These are phyloP conservation scores for Nemania serpens DNA, from an alignment of 2,329 filamentous ascomycete species.

Conservation along the genomic window DNA sequence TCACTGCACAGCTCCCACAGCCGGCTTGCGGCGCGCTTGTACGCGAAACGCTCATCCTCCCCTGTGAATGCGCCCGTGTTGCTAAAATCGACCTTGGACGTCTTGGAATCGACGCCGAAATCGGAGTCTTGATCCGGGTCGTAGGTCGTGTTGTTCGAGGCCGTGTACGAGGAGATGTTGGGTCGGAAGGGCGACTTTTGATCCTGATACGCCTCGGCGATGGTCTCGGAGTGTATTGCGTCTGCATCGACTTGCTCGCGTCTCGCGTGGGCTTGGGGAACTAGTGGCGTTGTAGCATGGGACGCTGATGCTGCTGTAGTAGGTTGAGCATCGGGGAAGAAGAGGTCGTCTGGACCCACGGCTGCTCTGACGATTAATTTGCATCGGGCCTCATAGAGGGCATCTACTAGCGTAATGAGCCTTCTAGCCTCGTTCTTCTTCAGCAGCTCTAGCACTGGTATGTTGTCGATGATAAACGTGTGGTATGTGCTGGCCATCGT, in stretches of 20 bases:
- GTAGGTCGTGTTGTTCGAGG: slow-evolving; percentile 52
- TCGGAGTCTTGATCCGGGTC: slow-evolving; percentile 63
- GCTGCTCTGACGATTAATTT: slow-evolving; percentile 72
- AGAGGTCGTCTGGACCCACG: slow-evolving; percentile 72
- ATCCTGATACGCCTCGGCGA: slow-evolving; percentile 79
- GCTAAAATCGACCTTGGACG: slow-evolving; percentile 64
- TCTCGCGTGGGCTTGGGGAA: no score
- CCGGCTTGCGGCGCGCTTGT: slow-evolving; percentile 75
- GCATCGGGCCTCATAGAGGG: slow-evolving; percentile 80
- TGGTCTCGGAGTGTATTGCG: slow-evolving; percentile 66
- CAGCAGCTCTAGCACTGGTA: slow-evolving; percentile 68
- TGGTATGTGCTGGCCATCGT: slow-evolving; percentile 80
- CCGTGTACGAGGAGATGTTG: slow-evolving; percentile 71
- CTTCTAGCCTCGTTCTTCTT: slow-evolving; percentile 82
- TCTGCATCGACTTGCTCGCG: slow-evolving; percentile 47
- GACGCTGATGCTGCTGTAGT: slow-evolving; percentile 32
- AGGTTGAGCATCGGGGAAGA: slow-evolving; percentile 67
- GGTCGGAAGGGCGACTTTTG: slow-evolving; percentile 76
- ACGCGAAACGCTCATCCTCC: slow-evolving; percentile 81
- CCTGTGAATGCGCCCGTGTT: slow-evolving; percentile 73
- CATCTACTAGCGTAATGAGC: slow-evolving; percentile 80
- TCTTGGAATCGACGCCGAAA: slow-evolving; percentile 49
- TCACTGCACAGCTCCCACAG: slow-evolving; percentile 81
- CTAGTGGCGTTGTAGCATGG: slow-evolving; percentile 20
- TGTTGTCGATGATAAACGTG: slow-evolving; percentile 72